Conservation (phyloP, 345 rosid genomes). For the Populus ilicifolia region DNA sequence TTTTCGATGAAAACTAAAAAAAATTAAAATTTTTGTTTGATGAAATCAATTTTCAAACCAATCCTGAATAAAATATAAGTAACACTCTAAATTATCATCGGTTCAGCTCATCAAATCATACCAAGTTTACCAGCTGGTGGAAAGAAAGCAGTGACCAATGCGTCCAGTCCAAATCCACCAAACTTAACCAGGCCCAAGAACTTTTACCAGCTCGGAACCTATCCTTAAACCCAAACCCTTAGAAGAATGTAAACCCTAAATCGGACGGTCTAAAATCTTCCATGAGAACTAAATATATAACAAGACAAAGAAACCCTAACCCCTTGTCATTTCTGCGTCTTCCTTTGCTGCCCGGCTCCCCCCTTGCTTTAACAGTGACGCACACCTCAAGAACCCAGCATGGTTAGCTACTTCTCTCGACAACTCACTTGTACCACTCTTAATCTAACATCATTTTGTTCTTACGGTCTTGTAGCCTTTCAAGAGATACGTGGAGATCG, state of each 20-base stretch:
- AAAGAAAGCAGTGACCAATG: not conserved
- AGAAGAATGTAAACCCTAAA: slow-evolving; percentile 11
- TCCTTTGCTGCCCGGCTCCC: not conserved
- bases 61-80: too few relatives aligned
- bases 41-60: too few relatives aligned
- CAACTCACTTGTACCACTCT: not conserved
- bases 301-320: slow-evolving; percentile 21
- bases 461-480: slow-evolving; percentile 42
- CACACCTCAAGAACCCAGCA: slow-evolving; percentile 12
- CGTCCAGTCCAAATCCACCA: not conserved
- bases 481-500: slow-evolving; percentile 92
- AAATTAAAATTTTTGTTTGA: too few relatives aligned
- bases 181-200: not conserved
- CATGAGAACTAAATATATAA: not conserved
- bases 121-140: too few relatives aligned
- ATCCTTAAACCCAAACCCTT: not conserved
- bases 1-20: too few relatives aligned
- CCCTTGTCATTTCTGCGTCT: not conserved
- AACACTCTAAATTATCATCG: too few relatives aligned
- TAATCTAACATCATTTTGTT: not conserved
- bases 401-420: slow-evolving; percentile 24
- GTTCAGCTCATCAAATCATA: too few relatives aligned
- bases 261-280: slow-evolving; percentile 20
- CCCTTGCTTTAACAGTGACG: not conserved
- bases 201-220: not conserved